These are phyloP conservation scores for Angomonas deanei DNA, from an alignment of 208 protist genomes.

Conservation along the genomic window DNA sequence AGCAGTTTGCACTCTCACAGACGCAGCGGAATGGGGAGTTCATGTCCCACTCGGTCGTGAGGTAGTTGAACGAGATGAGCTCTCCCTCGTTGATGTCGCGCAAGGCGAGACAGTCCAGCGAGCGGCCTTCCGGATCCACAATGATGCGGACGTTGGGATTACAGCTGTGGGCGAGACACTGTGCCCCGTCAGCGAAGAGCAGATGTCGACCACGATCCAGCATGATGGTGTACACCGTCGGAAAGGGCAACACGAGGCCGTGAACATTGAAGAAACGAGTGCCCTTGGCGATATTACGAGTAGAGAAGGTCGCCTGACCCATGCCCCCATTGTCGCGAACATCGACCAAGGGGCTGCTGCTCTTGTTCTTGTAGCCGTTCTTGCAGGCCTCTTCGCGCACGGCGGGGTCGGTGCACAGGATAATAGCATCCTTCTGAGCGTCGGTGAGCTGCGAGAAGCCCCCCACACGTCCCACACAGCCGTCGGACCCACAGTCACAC, in stretches of 20 bases:
- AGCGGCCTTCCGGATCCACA: conserved; percentile 41
- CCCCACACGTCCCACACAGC: conserved; percentile 32
- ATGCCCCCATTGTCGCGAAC: conserved; percentile 58
- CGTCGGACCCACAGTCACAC: conserved; percentile 36
- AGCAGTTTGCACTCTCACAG: conserved; percentile 47
- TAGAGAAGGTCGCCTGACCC: conserved; percentile 82
- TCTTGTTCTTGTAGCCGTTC: conserved; percentile 49
- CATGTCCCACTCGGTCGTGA: conserved; percentile 90
- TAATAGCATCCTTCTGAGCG: conserved; percentile 35
- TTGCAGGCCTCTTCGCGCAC: conserved; percentile 48
- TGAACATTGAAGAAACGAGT: conserved; percentile 67
- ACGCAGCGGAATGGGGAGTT: conserved; percentile 72
- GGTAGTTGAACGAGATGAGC: conserved; percentile 85
- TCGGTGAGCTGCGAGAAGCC: conserved; percentile 47
- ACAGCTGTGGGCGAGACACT: conserved; percentile 86
- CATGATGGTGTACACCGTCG: conserved; percentile 80
- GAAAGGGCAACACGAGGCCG: conserved; percentile 73
- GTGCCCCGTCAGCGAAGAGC: conserved; percentile 75
- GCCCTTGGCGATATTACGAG: conserved; percentile 34
- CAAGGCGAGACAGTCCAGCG: conserved; percentile 65
- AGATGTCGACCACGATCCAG: conserved; percentile 59
- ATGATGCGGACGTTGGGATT: conserved; percentile 78
- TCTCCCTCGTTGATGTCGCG: conserved; percentile 66
- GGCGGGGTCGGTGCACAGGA: conserved; percentile 48
- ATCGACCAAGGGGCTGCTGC: conserved; percentile 45